These are phyloP conservation scores for Ophidiomyces ophidiicola DNA, from an alignment of 2,329 filamentous ascomycete genomes.

Conservation along the genomic window DNA sequence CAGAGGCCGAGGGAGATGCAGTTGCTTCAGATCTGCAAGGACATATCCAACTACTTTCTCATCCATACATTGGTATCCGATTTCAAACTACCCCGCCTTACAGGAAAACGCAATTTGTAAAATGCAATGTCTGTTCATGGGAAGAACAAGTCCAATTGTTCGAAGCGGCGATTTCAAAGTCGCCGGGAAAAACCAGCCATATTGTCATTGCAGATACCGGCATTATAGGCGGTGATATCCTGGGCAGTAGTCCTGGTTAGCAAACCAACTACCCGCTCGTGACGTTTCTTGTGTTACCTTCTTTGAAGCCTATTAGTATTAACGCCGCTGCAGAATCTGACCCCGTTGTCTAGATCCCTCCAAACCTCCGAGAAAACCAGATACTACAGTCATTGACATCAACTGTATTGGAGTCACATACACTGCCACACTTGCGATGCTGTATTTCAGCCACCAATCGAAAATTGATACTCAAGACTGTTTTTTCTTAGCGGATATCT, in stretches of 20 bases:
- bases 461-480: slow-evolving; percentile 20
- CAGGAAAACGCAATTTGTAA: slow-evolving; percentile 21
- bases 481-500: slow-evolving; percentile 26
- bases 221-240: slow-evolving; percentile 21
- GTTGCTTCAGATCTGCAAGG: slow-evolving; percentile 10
- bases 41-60: slow-evolving; percentile 3
- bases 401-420: slow-evolving; percentile 35
- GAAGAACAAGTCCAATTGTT: slow-evolving; percentile 25
- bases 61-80: not conserved
- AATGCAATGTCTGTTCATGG: slow-evolving; percentile 24
- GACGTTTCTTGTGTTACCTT: not conserved
- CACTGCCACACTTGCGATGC: slow-evolving; percentile 36
- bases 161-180: slow-evolving; percentile 19
- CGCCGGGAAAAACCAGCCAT: slow-evolving; percentile 20
- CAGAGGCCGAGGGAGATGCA: slow-evolving; percentile 6
- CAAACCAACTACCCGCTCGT: not conserved
- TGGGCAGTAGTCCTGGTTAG: slow-evolving; percentile 19
- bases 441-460: slow-evolving; percentile 28
- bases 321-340: not conserved
- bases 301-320: not conserved
- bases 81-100: not conserved
- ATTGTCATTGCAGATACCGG: slow-evolving; percentile 28
- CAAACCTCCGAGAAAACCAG: slow-evolving; percentile 17
- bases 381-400: slow-evolving; percentile 29
- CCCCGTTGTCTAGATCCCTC: slow-evolving; percentile 8